Base-by-base conservation (phyloP, 306 rosid species). In the Trifolium repens region DNA sequence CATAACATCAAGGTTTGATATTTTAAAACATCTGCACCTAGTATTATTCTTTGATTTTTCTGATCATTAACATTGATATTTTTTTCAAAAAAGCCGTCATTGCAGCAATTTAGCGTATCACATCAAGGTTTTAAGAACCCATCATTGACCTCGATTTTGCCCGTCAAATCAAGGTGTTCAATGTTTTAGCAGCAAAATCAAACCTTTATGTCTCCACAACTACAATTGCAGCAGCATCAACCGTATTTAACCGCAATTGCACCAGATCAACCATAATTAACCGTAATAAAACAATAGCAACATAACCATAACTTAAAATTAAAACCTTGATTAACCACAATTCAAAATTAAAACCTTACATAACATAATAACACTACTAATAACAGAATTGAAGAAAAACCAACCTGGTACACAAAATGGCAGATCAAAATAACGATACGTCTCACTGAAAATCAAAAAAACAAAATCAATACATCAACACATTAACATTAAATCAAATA, bases 401-500 rank as follows among this genome's bases (percentile, higher is more conserved):
- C 39, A 81, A 93, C 97, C 97, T 87, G 81, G 90, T 0, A 69
- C 15, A 79, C 97, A 94, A 84, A 91, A 91, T 32, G 97, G 91
- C 19, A 91, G 92, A 76, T 91, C 97, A 77, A 84, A 91, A 60
- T 88, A 94, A 16, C 94, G 92, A 69, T 84, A 84, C 10, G 87
- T 84, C 58, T 84, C 87, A 16, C 87, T 84, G 42, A 39, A 62
- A 11, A 64, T 37, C 11, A 39, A 24, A 37, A n/a, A 55, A 1
- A 14, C 2, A 71, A 37, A 64, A 39, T 16, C 43, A 61, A 27
- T 14, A 59, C 9, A 59, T 43, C n/a, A 50, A 71, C 27, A 43
- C 16, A 44, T 44, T 19, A 69, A 8, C 2, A 17, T 15, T 3
- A 55, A 67, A 76, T 42, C 30, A 39, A 66, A 55, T 4, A 15